Base-by-base conservation (phyloP, 306 rosid species). In the Prunus padus region DNA sequence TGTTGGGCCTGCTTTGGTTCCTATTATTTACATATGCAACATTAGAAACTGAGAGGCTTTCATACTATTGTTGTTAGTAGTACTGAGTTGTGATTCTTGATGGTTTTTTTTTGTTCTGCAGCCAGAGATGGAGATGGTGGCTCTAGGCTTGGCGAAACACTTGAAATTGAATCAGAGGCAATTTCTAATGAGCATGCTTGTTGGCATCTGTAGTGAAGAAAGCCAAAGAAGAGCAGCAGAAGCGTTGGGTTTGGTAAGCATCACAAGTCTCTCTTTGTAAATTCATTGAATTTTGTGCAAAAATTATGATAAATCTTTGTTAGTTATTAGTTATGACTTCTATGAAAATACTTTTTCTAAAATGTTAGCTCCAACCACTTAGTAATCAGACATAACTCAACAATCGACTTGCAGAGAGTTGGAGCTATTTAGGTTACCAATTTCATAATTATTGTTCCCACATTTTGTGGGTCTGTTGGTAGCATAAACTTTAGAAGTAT, bases 121-220 rank as follows among this genome's bases (percentile, higher is more conserved):
- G 98, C 93, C 98, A 64, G 97, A 94, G 84, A 91, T 94, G 93
- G 98, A 94, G 88, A 94, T 91, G 98, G 97, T 94, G 26, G 89
- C 91, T 26, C 89, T 87, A 46, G 96, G 98, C 77, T 70, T 94
- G 78, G 89, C 78, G 84, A 91, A 90, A 76, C 88, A 90, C 87
- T 85, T 91, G 85, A 90, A 87, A 84, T 70, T 86, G 49, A 95
- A 88, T 37, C 95, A 94, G 74, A 79, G 98, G 49, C 57, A 88
- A 78, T 87, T 82, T 82, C 89, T 94, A 47, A 81, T 94, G 95
- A 82, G 78, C 75, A 86, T 87, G 84, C 81, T 88, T 81, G 79
- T 75, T 28, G 87, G 86, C 61, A 81, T 87, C 71, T 91, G 96
- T 40, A 86, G 87, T 20, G 90, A 91, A 76, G 88, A 84, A 54